phyloP scores from a whole-genome alignment of 2,329 filamentous ascomycete genomes.

The Aspergillus felis region DNA sequence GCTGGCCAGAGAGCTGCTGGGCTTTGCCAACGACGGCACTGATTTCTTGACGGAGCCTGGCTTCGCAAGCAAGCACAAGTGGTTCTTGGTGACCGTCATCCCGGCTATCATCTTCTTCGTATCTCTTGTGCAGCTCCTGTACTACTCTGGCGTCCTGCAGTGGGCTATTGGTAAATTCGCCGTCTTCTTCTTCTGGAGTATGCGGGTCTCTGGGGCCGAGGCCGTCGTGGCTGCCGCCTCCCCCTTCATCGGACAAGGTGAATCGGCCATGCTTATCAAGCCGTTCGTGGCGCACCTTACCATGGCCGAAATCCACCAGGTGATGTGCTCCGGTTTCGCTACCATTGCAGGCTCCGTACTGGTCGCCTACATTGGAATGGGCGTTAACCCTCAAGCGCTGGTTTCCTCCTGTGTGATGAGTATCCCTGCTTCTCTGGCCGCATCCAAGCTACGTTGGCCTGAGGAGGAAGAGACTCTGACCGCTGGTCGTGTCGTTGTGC shows the following conservation, averaged over 20 bases:
- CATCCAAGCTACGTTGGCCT: constrained; percentile 85
- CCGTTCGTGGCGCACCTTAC: constrained; percentile 85
- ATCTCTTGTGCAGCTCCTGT: constrained; percentile 80
- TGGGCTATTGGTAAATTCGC: constrained; percentile 90
- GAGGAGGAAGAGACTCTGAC: constrained; percentile 85
- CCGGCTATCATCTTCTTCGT: constrained; percentile 97
- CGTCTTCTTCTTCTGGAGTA: constrained; percentile 84
- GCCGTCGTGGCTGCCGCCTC: constrained; percentile 91
- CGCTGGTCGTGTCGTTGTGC: constrained; percentile 73
- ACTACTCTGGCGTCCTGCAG: constrained; percentile 75
- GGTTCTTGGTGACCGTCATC: constrained; percentile 76
- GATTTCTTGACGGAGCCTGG: constrained; percentile 61
- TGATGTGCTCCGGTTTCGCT: constrained; percentile 89
- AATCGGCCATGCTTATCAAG: constrained; percentile 87
- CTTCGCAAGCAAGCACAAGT: constrained; percentile 45
- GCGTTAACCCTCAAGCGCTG: constrained; percentile 77
- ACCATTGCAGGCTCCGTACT: constrained; percentile 87
- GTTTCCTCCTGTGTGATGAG: constrained; percentile 95
- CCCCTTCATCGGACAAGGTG: constrained; percentile 90
- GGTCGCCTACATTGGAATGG: constrained; percentile 79
- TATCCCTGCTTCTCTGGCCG: constrained; percentile 83
- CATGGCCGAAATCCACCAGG: constrained; percentile 81
- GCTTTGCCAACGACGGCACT: constrained; percentile 71
- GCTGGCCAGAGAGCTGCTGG: constrained; percentile 68
- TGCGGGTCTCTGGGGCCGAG: constrained; percentile 83